phyloP scores from a whole-genome alignment of 306 rosid species.

The Acacia confusa region DNA sequence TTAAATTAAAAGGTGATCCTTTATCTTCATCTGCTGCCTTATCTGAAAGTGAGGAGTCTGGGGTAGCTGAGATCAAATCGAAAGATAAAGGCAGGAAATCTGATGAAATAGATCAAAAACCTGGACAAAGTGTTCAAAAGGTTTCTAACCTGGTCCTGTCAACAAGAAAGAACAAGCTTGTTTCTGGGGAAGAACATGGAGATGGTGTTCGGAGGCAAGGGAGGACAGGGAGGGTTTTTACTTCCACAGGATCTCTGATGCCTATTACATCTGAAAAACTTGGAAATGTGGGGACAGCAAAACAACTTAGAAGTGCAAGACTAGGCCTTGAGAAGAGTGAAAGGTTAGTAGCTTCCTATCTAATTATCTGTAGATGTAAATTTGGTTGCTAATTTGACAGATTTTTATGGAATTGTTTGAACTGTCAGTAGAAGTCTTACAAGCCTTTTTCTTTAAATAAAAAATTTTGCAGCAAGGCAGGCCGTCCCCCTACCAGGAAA shows the following conservation, averaged over 20 bases:
- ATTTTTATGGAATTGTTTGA: conserved; percentile 14
- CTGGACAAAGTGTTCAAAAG: conserved; percentile 70
- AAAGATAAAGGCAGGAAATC: conserved; percentile 72
- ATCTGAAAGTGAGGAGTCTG: conserved; percentile 99
- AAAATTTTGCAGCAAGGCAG: conserved; percentile 76
- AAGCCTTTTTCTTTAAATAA: conserved; percentile 24
- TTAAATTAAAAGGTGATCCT: conserved; percentile 75
- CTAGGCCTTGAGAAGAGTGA: conserved; percentile 82
- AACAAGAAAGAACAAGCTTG: conserved; percentile 75
- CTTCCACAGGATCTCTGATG: conserved; percentile 62
- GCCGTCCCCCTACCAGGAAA: conserved; percentile 98
- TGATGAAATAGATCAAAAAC: conserved; percentile 79
- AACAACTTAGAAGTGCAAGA: conserved; percentile 89
- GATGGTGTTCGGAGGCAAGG: conserved; percentile 99
- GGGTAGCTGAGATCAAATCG: conserved; percentile 71
- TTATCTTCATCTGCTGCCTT: conserved; percentile 69
- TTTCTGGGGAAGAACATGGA: conserved; percentile 84
- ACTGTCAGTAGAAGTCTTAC: conserved; percentile 33
- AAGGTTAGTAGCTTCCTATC: conserved; percentile 54
- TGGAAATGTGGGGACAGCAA: conserved; percentile 84
- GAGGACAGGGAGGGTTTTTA: conserved; percentile 78
- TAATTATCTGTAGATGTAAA: conserved; percentile 25
- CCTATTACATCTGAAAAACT: conserved; percentile 78
- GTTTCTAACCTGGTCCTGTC: conserved; percentile 57
- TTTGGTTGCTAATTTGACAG: conserved; percentile 25